Percentiles rank a stretch among this genome's conserved stretches.
These are phyloP conservation scores for Sphagnum tenellum DNA, from an alignment of 225 moss, liverwort and hornwort species.

Conservation along the genomic window DNA sequence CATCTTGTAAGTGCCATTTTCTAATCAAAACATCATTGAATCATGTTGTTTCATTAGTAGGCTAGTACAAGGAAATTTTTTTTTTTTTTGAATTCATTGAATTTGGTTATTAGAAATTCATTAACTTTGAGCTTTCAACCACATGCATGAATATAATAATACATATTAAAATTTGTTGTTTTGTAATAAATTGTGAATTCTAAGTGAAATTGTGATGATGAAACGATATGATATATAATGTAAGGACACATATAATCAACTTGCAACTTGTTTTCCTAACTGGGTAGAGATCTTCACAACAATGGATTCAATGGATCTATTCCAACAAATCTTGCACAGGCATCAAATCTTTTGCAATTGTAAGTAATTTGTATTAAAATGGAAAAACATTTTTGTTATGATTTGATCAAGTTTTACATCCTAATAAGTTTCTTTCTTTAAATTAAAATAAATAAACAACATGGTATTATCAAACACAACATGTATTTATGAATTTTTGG, in stretches of 20 bases:
- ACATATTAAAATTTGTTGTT: neutral
- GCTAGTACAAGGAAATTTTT: too few relatives aligned
- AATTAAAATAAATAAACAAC: too few relatives aligned
- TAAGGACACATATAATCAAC: neutral
- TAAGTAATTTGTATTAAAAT: constrained; percentile 5
- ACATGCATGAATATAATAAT: neutral
- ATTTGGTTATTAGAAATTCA: neutral
- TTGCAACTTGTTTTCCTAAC: neutral
- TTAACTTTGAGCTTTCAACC: neutral
- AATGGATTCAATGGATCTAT: constrained; percentile 26
- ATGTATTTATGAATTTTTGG: neutral
- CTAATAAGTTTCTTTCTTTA: neutral
- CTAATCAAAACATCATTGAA: neutral
- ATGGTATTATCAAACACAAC: too few relatives aligned
- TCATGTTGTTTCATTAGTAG: too few relatives aligned
- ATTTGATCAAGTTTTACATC: neutral
- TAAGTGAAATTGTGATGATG: neutral
- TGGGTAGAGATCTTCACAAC: constrained; percentile 24
- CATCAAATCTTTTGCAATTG: constrained; percentile 10
- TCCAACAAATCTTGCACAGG: constrained; percentile 7
- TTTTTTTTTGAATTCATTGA: neutral
- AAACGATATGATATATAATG: neutral
- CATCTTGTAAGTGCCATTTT: constrained; percentile 18
- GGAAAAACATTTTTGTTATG: neutral
- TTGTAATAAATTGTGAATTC: neutral